Evolutionary conservation across 169 alveolate species (phyloP).

Genomic region (Perkinsus chesapeaki): DNA sequence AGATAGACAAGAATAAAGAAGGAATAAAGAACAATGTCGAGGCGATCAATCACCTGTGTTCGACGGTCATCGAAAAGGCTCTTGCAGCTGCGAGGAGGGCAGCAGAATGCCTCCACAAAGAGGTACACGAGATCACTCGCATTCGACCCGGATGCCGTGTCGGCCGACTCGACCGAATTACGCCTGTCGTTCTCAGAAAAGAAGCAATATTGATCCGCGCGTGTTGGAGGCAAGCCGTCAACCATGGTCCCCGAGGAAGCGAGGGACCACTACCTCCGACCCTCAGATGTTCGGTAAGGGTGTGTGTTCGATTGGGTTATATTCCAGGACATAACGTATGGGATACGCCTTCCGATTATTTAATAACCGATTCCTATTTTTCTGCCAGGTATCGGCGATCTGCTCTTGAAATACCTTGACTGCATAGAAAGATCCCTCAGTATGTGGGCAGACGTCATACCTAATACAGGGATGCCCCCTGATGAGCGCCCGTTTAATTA

Average conservation of each 20-base stretch:
- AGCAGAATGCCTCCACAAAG: not conserved
- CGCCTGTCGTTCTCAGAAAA: not conserved
- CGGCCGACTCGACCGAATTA: not conserved
- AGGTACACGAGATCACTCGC: no score
- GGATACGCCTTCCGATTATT: no score
- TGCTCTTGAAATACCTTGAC: not conserved
- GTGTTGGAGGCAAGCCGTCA: not conserved
- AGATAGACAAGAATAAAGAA: not conserved
- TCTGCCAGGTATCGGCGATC: not conserved
- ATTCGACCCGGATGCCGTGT: no score
- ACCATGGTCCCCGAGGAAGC: not conserved
- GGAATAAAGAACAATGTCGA: not conserved
- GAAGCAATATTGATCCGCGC: not conserved
- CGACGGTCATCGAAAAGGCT: not conserved
- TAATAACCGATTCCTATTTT: not conserved
- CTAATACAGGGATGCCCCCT: not conserved
- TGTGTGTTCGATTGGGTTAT: not conserved
- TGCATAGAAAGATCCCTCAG: not conserved
- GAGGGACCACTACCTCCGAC: not conserved
- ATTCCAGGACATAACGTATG: no score
- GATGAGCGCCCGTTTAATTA: not conserved
- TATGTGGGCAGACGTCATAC: not conserved
- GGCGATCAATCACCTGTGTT: not conserved
- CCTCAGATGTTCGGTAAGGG: not conserved
- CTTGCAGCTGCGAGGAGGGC: not conserved